These are phyloP conservation scores for Trametopsis cervina DNA, from an alignment of 768 basidiomycete genomes.

Conservation along the genomic window DNA sequence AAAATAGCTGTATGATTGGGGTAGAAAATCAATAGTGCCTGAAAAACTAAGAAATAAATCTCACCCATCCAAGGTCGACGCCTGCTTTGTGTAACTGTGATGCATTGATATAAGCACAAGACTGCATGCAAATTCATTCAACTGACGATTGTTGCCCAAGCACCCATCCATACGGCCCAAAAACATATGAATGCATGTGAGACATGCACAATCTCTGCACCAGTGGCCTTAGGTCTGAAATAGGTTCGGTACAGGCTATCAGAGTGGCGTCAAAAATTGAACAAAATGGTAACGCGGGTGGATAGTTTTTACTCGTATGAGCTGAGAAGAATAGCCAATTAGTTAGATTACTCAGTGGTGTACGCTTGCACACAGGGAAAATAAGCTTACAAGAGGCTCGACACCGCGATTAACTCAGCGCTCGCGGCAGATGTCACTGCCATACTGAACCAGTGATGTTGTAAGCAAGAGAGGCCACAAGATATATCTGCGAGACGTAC, in stretches of 20 bases:
- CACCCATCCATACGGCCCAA: constrained; percentile 33
- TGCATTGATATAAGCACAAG: no score
- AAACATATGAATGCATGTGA: constrained; percentile 28
- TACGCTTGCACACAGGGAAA: constrained; percentile 11
- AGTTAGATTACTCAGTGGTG: no score
- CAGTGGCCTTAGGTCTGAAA: constrained; percentile 24
- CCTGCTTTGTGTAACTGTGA: constrained; percentile 37
- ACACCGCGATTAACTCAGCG: constrained; percentile 31
- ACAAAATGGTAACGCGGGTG: constrained; percentile 14
- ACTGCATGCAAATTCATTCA: no score
- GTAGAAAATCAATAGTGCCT: neutral
- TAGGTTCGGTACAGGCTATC: constrained; percentile 28
- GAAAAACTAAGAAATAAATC: no score
- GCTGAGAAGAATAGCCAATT: no score
- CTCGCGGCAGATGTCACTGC: constrained; percentile 30
- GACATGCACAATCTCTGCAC: constrained; percentile 27
- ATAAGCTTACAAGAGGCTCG: constrained; percentile 26
- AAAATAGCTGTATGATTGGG: constrained; percentile 28
- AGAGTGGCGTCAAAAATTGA: neutral
- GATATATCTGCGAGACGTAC: constrained; percentile 4
- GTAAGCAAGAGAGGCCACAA: no score
- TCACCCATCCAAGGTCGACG: constrained; percentile 42
- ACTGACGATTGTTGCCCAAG: constrained; percentile 29
- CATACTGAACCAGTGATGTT: constrained; percentile 34
- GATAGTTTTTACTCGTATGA: constrained; percentile 48